These are phyloP conservation scores for Hypoxylon sp. DNA, from an alignment of 2,329 filamentous ascomycete species.

Conservation along the genomic window DNA sequence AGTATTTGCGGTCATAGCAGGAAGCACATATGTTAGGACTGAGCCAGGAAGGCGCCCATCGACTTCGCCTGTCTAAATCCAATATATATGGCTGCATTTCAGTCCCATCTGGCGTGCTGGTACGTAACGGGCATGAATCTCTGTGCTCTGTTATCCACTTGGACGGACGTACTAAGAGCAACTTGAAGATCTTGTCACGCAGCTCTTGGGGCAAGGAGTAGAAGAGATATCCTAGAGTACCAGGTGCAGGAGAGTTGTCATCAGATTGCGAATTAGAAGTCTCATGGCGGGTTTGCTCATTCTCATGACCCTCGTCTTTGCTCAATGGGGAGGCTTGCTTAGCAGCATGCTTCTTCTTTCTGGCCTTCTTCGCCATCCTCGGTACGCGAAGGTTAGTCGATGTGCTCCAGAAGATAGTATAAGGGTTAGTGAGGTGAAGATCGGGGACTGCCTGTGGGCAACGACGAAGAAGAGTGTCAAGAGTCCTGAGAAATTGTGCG, in stretches of 20 bases:
- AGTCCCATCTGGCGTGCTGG: neutral
- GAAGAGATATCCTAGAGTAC: neutral
- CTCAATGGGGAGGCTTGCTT: neutral
- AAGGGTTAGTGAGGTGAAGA: neutral
- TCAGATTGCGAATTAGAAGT: neutral
- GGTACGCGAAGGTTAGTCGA: no score
- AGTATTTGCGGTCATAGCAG: neutral
- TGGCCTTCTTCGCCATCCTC: neutral
- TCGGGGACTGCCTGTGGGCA: neutral
- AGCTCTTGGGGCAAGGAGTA: neutral
- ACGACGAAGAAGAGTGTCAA: no score
- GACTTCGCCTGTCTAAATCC: neutral
- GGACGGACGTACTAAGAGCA: neutral
- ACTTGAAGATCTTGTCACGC: neutral
- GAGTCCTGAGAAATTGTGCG: no score
- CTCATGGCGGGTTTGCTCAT: neutral
- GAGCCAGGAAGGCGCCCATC: neutral
- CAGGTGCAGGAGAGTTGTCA: neutral
- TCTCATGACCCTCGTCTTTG: no score
- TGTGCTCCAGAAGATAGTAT: no score
- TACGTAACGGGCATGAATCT: neutral
- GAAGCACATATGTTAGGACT: neutral
- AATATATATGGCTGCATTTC: no score
- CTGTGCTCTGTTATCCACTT: neutral
- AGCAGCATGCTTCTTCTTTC: neutral